Conservation (phyloP, 768 basidiomycete species). For the Podaxis carcinomalis region DNA sequence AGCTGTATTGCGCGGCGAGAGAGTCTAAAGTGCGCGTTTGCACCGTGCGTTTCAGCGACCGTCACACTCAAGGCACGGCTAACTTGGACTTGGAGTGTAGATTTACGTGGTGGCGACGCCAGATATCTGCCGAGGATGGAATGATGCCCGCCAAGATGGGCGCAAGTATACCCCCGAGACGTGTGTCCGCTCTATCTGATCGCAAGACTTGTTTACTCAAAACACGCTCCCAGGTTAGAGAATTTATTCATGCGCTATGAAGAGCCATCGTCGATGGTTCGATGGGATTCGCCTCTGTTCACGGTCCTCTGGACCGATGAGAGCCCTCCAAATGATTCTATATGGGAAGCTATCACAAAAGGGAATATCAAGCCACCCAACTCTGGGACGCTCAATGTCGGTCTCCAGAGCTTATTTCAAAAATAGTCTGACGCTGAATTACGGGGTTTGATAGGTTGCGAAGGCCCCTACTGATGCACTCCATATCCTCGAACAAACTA, state of each 20-base stretch:
- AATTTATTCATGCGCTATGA: constrained; percentile 88
- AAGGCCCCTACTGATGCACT: constrained; percentile 89
- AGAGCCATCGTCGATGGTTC: constrained; percentile 97
- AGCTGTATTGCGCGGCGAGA: constrained; percentile 93
- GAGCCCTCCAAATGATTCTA: constrained; percentile 56
- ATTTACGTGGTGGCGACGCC: constrained; percentile 72
- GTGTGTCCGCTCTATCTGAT: constrained; percentile 39
- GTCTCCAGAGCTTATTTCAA: constrained; percentile 17
- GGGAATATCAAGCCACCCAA: constrained; percentile 86
- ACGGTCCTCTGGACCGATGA: constrained; percentile 76
- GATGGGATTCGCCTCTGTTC: constrained; percentile 97
- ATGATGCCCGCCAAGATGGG: constrained; percentile 45
- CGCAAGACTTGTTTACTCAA: neutral
- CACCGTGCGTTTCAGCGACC: constrained; percentile 54
- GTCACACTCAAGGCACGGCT: neutral
- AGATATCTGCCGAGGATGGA: constrained; percentile 77
- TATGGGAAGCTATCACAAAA: constrained; percentile 79
- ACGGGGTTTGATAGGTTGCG: constrained; percentile 42
- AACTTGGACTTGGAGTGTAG: constrained; percentile 33
- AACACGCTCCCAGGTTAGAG: constrained; percentile 52
- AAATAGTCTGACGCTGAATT: neutral
- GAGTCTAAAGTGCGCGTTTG: constrained; percentile 83
- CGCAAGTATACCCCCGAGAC: constrained; percentile 63
- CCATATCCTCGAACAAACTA: constrained; percentile 77
- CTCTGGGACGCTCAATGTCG: constrained; percentile 70